Evolutionary conservation across 2,329 filamentous ascomycete genomes (phyloP).

Genomic region (Calonectria pseudoreteaudii): DNA sequence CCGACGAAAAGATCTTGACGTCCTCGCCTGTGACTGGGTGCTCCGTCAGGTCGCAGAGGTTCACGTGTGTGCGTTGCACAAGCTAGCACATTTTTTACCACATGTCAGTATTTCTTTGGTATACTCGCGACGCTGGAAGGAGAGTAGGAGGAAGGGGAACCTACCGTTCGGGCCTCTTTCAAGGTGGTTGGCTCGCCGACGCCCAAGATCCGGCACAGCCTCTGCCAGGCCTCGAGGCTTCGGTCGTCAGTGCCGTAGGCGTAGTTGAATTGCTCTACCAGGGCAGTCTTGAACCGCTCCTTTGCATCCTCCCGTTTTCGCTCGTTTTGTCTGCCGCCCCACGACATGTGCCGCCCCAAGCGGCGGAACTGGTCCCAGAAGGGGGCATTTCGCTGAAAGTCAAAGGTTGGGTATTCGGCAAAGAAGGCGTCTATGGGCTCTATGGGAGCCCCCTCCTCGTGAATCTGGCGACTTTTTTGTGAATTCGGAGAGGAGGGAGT

Average conservation of each 20-base stretch:
- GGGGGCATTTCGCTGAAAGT: neutral
- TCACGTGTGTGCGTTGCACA: constrained; percentile 21
- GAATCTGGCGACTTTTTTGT: neutral
- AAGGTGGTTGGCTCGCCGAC: constrained; percentile 16
- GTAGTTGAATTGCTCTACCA: constrained; percentile 24
- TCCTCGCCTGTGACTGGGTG: neutral
- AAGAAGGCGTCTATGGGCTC: constrained; percentile 29
- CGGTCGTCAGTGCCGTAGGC: constrained; percentile 23
- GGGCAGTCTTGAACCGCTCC: constrained; percentile 7
- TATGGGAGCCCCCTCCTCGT: neutral
- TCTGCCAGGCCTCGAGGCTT: constrained; percentile 18
- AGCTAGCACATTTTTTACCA: neutral
- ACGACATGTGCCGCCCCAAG: constrained; percentile 1
- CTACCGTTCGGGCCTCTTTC: constrained; percentile 18
- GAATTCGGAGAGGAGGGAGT: neutral
- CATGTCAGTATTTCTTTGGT: neutral
- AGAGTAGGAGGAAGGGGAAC: neutral
- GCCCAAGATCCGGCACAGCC: constrained; percentile 22
- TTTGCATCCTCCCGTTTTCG: neutral
- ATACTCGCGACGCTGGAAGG: rapidly evolving
- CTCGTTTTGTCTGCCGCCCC: neutral
- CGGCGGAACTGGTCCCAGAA: constrained; percentile 28
- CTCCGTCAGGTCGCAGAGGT: constrained; percentile 28
- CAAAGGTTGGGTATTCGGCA: constrained; percentile 15
- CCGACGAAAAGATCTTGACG: constrained; percentile 18